Evolutionary conservation across 2,329 filamentous ascomycete species (phyloP), one percentile per base, ranked within the genome.

Genomic region (Aspergillus melleus): DNA sequence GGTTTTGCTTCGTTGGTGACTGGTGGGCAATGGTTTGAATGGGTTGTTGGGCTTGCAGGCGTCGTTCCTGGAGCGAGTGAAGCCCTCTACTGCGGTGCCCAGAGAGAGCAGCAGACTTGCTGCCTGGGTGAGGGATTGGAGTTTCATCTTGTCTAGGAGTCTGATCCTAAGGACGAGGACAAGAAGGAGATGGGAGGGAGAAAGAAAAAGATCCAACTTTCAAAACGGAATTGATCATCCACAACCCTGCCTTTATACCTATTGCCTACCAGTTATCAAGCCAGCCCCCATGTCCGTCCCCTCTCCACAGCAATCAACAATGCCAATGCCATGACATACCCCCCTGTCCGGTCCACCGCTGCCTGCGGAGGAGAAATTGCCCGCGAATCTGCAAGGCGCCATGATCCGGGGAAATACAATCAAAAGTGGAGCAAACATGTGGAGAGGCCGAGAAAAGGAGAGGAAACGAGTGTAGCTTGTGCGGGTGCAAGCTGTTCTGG

Each of bases 11-110:
- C 73, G 64, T 5, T 60, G 55, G 10, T 61, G 52, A 24, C 66
- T 73, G 6, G 60, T 22, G 11, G 73, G 72, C 6, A 75, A 64
- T 24, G 72, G 69, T 26, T 62, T 63, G 63, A 74, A 74, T 11
- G 72, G 66, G 10, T 61, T 63, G 9, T 72, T 64, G 2, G 73
- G 73, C 4, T 67, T 64, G 56, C 71, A 69, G 11, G 64, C 66
- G 2, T 69, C 60, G 42, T 63, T 68, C 51, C 72, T 62, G 5
- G 66, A 61, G n/a, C 56, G 64, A 4, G 59, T 51, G 55, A 66
- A 68, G 10, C 55, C 63, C 20, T 72, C 62, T 4, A 59, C 65
- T 9, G 62, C 26, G 2, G 58, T 16, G 10, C 65, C 59, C 12
- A 72, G 60, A 6, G 67, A 67, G 30, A 68, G 42, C 4, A 72